phyloP scores from a whole-genome alignment of 352 stramenopile species.

The Globisporangium carolinianum region DNA sequence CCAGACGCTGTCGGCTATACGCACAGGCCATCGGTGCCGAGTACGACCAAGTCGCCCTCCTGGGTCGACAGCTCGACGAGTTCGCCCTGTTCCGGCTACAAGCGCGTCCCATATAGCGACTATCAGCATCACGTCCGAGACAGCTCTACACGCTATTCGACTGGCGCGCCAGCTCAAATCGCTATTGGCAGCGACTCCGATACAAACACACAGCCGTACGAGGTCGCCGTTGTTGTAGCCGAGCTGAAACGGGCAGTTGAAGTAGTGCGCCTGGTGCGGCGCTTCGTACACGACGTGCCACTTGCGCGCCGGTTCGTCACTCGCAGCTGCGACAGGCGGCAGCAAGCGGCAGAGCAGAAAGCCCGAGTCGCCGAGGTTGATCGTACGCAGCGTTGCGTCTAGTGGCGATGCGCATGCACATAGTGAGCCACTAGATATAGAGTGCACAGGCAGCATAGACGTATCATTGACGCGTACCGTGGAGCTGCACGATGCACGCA shows the following conservation, averaged over 20 bases:
- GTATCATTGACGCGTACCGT: slow-evolving; percentile 27
- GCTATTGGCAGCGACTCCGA: too few relatives aligned
- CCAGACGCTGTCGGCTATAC: slow-evolving; percentile 11
- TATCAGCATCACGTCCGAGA: neutral
- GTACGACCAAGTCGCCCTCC: slow-evolving; percentile 88
- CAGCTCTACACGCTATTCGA: too few relatives aligned
- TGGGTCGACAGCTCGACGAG: slow-evolving; percentile 79
- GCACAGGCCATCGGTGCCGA: slow-evolving; percentile 92
- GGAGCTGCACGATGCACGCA: slow-evolving; percentile 75
- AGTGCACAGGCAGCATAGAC: too few relatives aligned
- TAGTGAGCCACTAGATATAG: too few relatives aligned
- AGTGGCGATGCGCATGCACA: too few relatives aligned
- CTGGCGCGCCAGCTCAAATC: too few relatives aligned
- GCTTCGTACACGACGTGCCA: slow-evolving; percentile 87
- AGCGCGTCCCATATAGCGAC: slow-evolving; percentile 4
- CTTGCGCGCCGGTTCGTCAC: slow-evolving; percentile 9
- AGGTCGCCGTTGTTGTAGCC: slow-evolving; percentile 87
- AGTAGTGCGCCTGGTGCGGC: slow-evolving; percentile 93
- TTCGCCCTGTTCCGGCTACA: slow-evolving; percentile 85
- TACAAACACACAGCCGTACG: slow-evolving; percentile 20
- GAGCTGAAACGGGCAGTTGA: slow-evolving; percentile 96
- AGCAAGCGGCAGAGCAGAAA: slow-evolving; percentile 85
- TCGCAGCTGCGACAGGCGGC: neutral
- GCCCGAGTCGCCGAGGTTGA: slow-evolving; percentile 94
- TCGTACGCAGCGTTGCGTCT: slow-evolving; percentile 61